Evolutionary conservation across 2,329 filamentous ascomycete species (phyloP), one percentile per base, ranked within the genome.

Genomic region (Alternaria novae-zelandiae): DNA sequence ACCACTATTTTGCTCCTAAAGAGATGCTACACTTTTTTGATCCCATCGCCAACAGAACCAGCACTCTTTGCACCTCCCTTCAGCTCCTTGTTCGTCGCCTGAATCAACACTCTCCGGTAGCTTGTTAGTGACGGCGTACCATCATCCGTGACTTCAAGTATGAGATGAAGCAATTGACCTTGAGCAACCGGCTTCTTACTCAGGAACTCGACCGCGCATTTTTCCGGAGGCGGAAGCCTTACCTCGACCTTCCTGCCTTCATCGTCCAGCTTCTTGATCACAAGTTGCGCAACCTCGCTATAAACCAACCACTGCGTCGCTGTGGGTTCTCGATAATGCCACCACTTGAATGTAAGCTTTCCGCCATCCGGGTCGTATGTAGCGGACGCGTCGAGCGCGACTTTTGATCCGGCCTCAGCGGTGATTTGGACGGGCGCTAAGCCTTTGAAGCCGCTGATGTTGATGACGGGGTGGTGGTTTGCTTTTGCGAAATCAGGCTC

Each of bases 401-500:
- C 68, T 0, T 73, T 77, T 4, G 76, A 70, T 0, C 80, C 81
- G 3, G 82, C 81, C 57, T 82, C 79, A 1, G 80, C 82, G 10
- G 79, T 72, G n/a, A 85, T 66, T 5, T 79, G 71, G 13, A 84
- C 60, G 0, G 81, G 81, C 1, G 74, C 72, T 6, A 79, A 72
- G 21, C 81, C 80, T 12, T 74, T 73, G 15, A 76, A 75, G 8
- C 73, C 78, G 47, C 82, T 84, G 59, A 86, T 82, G 3, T 81
- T 68, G 10, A 82, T 74, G 8, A 86, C 79, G 0, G 85, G 85
- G 41, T 83, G 82, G 66, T 87, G 85, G 57, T 82, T 85, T 1
- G 74, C 80, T 23, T 78, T 74, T 13, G 64, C 62, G 23, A 77
- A 66, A 13, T 82, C 81, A 11, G 63, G 65, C 53, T 72, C 64